Evolutionary conservation across 2,329 filamentous ascomycete genomes (phyloP), one percentile per base, ranked within the genome.

Genomic region (Beauveria asiatica): DNA sequence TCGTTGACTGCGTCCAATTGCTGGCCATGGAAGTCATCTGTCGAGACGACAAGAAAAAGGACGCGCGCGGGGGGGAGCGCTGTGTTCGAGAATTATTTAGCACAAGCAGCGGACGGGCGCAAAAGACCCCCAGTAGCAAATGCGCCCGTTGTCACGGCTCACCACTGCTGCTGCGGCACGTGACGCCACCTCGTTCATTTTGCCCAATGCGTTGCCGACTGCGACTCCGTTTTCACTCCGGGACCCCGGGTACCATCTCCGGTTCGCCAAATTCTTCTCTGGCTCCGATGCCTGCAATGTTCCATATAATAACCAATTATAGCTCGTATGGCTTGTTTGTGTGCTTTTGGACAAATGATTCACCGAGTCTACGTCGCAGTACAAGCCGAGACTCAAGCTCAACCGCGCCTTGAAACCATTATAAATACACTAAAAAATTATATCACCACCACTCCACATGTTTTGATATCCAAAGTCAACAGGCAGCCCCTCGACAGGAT

Each of bases 401-500:
- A 37, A 37, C 33, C 33, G 33, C 33, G 33, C 33, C 33, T 37
- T 13, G 33, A 37, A 33, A 25, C 21, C 19, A 42, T 10, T 16
- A 37, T 42, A 3, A 19, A 21, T 33, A 45, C 44, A 8, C 27
- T 57, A 62, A 46, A 62, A 62, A 23, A 62, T 62, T 7, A 62
- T 62, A 59, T 62, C 60, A 16, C 60, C 56, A 25, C 60, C 60
- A 25, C 33, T 59, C 60, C 60, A 62, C 51, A 58, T 52, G 19
- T 45, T 62, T 39, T 62, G 60, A 42, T 62, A 62, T 19, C 50
- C 51, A 55, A 62, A 62, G 27, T 59, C 60, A 25, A 62, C 56
- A 13, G 56, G 60, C 27, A 62, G 9, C 19, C 30, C 51, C 7
- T 62, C 60, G 9, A 62, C 39, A 3, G 50, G 16, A 37, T 46